Percentiles rank a stretch among this genome's conserved stretches.
These are phyloP conservation scores for Abortiporus biennis DNA, from an alignment of 1,284 basidiomycete species.

Conservation along the genomic window DNA sequence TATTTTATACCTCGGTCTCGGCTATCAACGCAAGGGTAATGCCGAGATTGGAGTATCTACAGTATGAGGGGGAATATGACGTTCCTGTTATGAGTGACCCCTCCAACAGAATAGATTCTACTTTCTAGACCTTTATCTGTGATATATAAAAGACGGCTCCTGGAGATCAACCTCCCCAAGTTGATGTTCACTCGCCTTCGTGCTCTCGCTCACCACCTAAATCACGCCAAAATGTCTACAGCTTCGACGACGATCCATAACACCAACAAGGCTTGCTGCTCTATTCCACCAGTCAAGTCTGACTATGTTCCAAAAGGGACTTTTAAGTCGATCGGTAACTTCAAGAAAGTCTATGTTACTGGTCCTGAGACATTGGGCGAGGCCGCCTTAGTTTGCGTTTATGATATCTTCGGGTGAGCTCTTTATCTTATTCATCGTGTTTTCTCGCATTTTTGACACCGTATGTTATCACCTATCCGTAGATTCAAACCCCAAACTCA, in stretches of 20 bases:
- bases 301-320: constrained; percentile 47
- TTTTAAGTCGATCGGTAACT: constrained; percentile 35
- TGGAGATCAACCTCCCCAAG: no score
- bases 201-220: constrained; percentile 34
- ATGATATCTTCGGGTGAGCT: constrained; percentile 59
- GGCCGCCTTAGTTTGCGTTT: constrained; percentile 52
- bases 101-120: no score
- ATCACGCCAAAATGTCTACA: constrained; percentile 31
- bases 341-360: constrained; percentile 41
- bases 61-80: no score
- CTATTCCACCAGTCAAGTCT: constrained; percentile 45
- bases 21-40: no score
- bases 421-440: constrained; percentile 12
- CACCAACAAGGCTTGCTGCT: constrained; percentile 55
- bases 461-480: constrained; percentile 9
- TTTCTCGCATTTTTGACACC: constrained; percentile 1
- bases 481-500: constrained; percentile 54
- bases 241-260: constrained; percentile 40
- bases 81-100: no score
- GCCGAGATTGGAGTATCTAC: no score
- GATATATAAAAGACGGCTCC: no score
- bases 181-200: constrained; percentile 38
- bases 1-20: no score
- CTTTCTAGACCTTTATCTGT: no score
- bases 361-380: constrained; percentile 37